Base-by-base conservation (phyloP, 2,329 filamentous ascomycete genomes). In the Sporothrix curviconia region DNA sequence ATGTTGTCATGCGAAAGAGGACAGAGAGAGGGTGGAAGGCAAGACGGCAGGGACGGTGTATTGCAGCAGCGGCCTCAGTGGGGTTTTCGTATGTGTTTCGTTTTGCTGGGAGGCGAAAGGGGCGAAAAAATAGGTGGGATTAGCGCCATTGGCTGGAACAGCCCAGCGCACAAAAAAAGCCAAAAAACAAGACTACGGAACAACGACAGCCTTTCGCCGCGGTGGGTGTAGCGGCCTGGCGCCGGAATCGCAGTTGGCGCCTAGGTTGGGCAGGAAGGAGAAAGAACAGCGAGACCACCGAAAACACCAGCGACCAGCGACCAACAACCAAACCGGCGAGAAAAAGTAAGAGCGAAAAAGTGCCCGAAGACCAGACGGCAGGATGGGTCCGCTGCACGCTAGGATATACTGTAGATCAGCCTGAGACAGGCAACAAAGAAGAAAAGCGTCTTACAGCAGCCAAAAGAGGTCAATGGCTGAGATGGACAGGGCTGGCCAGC, bases 1-100 rank as follows among this genome's bases (percentile, higher is more conserved):
- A 43, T 59, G 47, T 36, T 56, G 53, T 59, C 57, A 59, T 56
- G 25, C 57, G 53, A 59, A 59, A 22, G 17, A 6, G 12, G 17
- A 36, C 19, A 34, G 4, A 6, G 28, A 3, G 7, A n/a, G 9
- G 32, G 34, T 28, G 12, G 37, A 30, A 30, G 47, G 37, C 32
- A 34, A 30, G 17, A 50, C 47, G 47, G 32, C 47, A 50, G 32
- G n/a, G n/a, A 17, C 30, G 25, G 43, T 46, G 43, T 24, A 49
- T 25, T 4, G 44, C 32, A 7, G 44, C 28, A 44, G 37, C 7
- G 46, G 46, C 17, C 30, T 30, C 32, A 54, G 37, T 54, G 51
- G 51, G 51, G 51, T 37, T 42, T 52, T n/a, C n/a, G n/a, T n/a
- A n/a, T 43, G 24, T 19, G n/a, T 15, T 22, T 32, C 3, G 14